phyloP scores from a whole-genome alignment of 371 early-diverging fungal species.

The Rhizoclosmatium hyalinum region DNA sequence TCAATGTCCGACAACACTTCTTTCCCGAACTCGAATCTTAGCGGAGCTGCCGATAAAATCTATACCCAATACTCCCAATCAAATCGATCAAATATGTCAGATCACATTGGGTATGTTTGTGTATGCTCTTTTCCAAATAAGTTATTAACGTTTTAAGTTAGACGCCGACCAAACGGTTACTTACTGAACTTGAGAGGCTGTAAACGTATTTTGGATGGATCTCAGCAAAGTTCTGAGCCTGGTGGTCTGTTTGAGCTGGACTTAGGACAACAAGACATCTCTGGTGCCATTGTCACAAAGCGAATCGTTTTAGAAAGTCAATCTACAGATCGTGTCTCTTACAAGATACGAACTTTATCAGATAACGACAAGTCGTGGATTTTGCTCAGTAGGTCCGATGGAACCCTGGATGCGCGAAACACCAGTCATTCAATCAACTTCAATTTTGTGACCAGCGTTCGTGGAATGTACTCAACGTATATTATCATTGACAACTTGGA shows the following conservation, averaged over 20 bases:
- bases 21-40: conserved; percentile 17
- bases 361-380: conserved; percentile 67
- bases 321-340: conserved; percentile 57
- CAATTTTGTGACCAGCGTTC: conserved; percentile 56
- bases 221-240: conserved; percentile 36
- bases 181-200: conserved; percentile 62
- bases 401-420: conserved; percentile 57
- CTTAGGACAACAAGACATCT: conserved; percentile 77
- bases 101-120: background rate
- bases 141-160: background rate
- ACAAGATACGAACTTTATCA: conserved; percentile 60
- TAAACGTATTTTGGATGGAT: conserved; percentile 54
- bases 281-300: conserved; percentile 54
- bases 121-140: background rate
- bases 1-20: conserved; percentile 19
- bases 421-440: conserved; percentile 61
- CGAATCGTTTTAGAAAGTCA: conserved; percentile 67
- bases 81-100: conserved; percentile 16
- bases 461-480: conserved; percentile 72
- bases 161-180: background rate
- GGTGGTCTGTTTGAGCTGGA: conserved; percentile 73
- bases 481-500: conserved; percentile 71
- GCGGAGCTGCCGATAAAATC: conserved; percentile 18
- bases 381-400: conserved; percentile 67
- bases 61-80: conserved; percentile 17